Evolutionary conservation across 768 basidiomycete species (phyloP).

Genomic region (Artomyces pyxidatus): DNA sequence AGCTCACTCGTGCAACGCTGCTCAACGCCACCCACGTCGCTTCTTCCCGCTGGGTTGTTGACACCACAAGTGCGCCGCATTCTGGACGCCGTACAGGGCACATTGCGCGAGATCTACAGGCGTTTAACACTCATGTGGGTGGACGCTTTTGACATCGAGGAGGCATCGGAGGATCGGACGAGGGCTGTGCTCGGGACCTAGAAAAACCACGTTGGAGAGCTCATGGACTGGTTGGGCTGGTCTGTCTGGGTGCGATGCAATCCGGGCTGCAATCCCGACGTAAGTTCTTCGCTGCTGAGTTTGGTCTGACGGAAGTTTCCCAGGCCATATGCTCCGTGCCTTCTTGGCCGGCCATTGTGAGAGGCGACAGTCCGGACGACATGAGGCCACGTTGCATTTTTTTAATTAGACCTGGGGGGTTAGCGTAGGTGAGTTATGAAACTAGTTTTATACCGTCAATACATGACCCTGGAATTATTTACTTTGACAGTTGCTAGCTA

Average conservation of each 20-base stretch:
- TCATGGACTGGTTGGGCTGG: slow-evolving; percentile 50
- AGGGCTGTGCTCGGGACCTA: slow-evolving; percentile 23
- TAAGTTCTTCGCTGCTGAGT: too few species aligned
- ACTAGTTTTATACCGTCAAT: too few species aligned
- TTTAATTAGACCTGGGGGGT: too few species aligned
- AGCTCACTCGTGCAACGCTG: slow-evolving; percentile 1
- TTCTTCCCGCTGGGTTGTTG: neutral
- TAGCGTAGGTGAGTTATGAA: too few species aligned
- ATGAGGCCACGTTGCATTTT: neutral
- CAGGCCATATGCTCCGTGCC: slow-evolving; percentile 14
- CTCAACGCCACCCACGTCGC: neutral
- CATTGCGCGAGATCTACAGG: slow-evolving; percentile 2
- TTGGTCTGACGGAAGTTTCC: too few species aligned
- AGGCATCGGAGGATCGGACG: slow-evolving; percentile 1
- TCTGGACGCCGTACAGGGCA: neutral
- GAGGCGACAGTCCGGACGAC: neutral
- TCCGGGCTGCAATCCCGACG: slow-evolving; percentile 38
- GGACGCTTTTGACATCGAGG: slow-evolving; percentile 25
- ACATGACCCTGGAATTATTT: too few species aligned
- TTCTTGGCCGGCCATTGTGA: slow-evolving; percentile 14
- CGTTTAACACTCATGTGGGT: slow-evolving; percentile 30
- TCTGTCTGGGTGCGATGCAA: slow-evolving; percentile 39
- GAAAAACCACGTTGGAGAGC: slow-evolving; percentile 24
- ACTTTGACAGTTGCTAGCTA: too few species aligned
- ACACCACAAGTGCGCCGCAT: slow-evolving; percentile 1